Conservation (phyloP, 106 monocot species). For the Amphibolis antarctica region DNA sequence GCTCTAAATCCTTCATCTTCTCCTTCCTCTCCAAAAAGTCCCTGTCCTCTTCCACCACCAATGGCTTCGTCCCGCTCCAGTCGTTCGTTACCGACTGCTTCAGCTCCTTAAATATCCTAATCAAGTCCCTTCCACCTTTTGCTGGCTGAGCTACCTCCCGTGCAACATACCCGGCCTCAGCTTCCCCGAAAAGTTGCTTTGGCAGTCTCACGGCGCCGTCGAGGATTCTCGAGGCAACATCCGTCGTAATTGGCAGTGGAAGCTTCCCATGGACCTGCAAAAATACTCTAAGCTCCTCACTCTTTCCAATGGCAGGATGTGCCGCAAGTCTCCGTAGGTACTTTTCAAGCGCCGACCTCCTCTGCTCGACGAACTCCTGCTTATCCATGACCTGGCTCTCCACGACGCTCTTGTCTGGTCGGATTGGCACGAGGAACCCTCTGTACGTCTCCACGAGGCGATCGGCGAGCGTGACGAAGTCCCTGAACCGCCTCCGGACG, state of each 20-base stretch:
- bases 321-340: slow-evolving; percentile 53
- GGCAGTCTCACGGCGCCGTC: slow-evolving; percentile 67
- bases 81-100: slow-evolving; percentile 81
- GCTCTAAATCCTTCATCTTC: slow-evolving; percentile 65
- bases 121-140: slow-evolving; percentile 64
- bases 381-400: slow-evolving; percentile 94
- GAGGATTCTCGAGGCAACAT: slow-evolving; percentile 67
- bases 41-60: slow-evolving; percentile 66
- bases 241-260: slow-evolving; percentile 43
- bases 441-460: slow-evolving; percentile 66
- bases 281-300: slow-evolving; percentile 64
- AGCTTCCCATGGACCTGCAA: slow-evolving; percentile 42
- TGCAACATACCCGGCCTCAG: slow-evolving; percentile 9
- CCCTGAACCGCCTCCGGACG: slow-evolving; percentile 82
- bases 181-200: slow-evolving; percentile 52
- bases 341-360: slow-evolving; percentile 66
- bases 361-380: slow-evolving; percentile 83
- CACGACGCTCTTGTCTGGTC: slow-evolving; percentile 81
- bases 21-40: slow-evolving; percentile 81
- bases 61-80: slow-evolving; percentile 50
- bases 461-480: slow-evolving; percentile 82
- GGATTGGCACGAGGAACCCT: slow-evolving; percentile 66
- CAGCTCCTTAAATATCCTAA: slow-evolving; percentile 87
- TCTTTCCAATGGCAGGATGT: slow-evolving; percentile 64
- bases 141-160: slow-evolving; percentile 65